Conservation (phyloP, 75 land plant genomes). For the Cupressus sempervirens region DNA sequence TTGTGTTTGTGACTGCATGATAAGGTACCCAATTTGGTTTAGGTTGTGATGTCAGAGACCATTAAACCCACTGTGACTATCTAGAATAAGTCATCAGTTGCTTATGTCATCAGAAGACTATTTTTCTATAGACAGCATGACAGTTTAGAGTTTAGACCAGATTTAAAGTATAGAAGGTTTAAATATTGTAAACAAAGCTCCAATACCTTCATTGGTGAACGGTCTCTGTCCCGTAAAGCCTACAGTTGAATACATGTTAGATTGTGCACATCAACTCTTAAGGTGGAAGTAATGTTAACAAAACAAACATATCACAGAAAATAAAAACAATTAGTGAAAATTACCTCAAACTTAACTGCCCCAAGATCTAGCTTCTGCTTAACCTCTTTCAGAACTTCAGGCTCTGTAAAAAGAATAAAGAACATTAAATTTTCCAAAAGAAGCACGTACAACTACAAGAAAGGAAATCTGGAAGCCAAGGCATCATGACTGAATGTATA, state of each 20-base stretch:
- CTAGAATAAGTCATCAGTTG: neutral
- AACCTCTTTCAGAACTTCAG: constrained; percentile 90
- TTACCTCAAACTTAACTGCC: constrained; percentile 93
- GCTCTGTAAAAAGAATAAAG: constrained; percentile 50
- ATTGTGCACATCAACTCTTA: neutral
- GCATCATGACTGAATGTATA: neutral
- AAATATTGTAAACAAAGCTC: neutral
- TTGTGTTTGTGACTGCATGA: constrained; percentile 36
- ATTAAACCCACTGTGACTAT: neutral
- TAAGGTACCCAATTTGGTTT: neutral
- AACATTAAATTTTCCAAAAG: neutral
- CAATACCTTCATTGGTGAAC: constrained; percentile 63
- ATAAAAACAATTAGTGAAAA: neutral
- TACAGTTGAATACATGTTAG: constrained; percentile 20
- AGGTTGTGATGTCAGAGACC: neutral
- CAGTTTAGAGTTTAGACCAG: neutral
- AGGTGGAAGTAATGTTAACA: neutral
- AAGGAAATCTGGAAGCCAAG: neutral
- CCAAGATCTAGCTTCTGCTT: constrained; percentile 94
- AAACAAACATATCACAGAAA: neutral
- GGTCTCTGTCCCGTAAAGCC: constrained; percentile 82
- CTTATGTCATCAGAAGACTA: neutral
- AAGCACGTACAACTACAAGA: neutral
- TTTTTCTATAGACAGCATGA: neutral
- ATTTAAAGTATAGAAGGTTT: neutral